Conservation (phyloP, 441 rosid genomes). For the Raphanus hybrid region DNA sequence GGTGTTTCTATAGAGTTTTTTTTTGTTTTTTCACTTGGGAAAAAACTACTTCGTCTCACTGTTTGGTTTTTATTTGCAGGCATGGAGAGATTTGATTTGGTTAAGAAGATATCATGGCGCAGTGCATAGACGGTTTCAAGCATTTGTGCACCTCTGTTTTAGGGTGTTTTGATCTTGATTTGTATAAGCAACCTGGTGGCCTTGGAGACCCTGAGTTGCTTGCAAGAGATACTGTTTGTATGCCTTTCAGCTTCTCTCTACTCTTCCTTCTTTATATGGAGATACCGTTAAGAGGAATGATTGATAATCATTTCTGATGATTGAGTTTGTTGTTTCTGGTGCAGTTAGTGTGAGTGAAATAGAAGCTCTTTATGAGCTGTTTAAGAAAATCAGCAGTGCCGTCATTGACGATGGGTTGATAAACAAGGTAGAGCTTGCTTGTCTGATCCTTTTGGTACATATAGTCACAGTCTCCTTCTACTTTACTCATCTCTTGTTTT, state of each 20-base stretch:
- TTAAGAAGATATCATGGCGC: slow-evolving; percentile 69
- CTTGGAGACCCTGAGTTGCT: slow-evolving; percentile 90
- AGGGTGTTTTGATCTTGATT: slow-evolving; percentile 78
- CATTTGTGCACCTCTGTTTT: slow-evolving; percentile 61
- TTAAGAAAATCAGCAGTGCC: slow-evolving; percentile 99
- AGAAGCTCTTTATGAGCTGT: slow-evolving; percentile 96
- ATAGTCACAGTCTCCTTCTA: not conserved
- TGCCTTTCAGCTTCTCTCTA: slow-evolving; percentile 37
- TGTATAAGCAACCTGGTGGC: slow-evolving; percentile 72
- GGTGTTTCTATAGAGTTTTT: slow-evolving; percentile 42
- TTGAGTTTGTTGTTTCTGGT: slow-evolving; percentile 38
- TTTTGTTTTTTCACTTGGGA: not conserved
- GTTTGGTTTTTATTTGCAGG: slow-evolving; percentile 46
- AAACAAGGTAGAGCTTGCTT: slow-evolving; percentile 68
- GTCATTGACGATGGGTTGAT: slow-evolving; percentile 97
- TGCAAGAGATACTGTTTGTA: slow-evolving; percentile 99
- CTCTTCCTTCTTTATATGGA: no score
- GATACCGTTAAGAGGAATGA: no score
- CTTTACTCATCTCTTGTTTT: not conserved
- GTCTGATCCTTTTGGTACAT: no score
- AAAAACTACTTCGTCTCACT: slow-evolving; percentile 7
- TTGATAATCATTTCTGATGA: slow-evolving; percentile 24
- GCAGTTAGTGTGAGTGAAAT: slow-evolving; percentile 99
- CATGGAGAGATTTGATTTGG: slow-evolving; percentile 76
- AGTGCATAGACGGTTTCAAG: slow-evolving; percentile 82